Base-by-base conservation (phyloP, 306 rosid genomes). In the Fagus crenata region DNA sequence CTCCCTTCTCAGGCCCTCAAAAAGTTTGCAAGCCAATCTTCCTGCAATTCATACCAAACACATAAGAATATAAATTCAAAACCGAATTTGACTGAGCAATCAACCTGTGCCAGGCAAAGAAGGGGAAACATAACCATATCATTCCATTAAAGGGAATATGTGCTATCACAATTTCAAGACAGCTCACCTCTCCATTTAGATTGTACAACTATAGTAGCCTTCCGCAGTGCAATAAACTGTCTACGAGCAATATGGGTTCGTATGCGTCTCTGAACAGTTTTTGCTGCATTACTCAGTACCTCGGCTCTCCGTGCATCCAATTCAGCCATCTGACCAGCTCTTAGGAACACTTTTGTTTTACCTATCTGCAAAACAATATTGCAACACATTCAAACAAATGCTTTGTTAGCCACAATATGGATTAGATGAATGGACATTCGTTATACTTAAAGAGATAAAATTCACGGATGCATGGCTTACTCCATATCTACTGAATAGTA, bases 271-370 rank as follows among this genome's bases (percentile, higher is more conserved):
- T 96, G 99, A 83, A 96, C 87, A 71, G 86, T 84, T 87, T 89
- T 96, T 70, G 99, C 99, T 6, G 98, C 99, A 71, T 3, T 74
- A 78, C 93, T 85, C 49, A 96, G 90, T 79, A 91, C 91, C 84
- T 88, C 90, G 55, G 99, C 85, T 85, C 99, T 91, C 42, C 88
- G 77, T 78, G 98, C 97, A 79, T 96, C 99, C 81, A 96, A 78
- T 80, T 96, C 99, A 43, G 99, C 99, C 99, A 96, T 96, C 89
- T 96, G 99, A 80, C 99, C 99, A 49, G 99, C 99, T 81, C 99
- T 91, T 35, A 96, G 88, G 87, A 96, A 96, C 63, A 96, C 80
- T 86, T 96, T 96, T 78, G 99, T 92, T 88, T 87, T 87, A 72
- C 99, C 99, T 81, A 96, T 89, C 99, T 96, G 85, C 88, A 84